These are phyloP conservation scores for Fusarium agapanthi DNA, from an alignment of 2,329 filamentous ascomycete species.

Conservation along the genomic window DNA sequence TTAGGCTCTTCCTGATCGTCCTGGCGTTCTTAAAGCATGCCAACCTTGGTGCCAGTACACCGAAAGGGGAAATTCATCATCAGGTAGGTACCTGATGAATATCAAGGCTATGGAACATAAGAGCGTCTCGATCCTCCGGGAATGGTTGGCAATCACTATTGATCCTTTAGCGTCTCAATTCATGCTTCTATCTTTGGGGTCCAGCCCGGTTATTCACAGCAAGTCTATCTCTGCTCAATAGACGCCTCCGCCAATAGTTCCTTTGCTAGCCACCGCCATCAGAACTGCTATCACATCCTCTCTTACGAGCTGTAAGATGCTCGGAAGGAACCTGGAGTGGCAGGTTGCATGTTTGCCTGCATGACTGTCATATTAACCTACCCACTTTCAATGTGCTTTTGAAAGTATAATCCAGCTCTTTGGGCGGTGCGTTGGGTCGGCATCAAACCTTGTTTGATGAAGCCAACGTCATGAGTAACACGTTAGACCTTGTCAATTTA, in stretches of 20 bases:
- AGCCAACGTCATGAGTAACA: slow-evolving; percentile 7
- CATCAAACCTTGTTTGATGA: slow-evolving; percentile 9
- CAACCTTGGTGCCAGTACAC: neutral
- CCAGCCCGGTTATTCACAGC: slow-evolving; percentile 18
- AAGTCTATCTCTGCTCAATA: slow-evolving; percentile 23
- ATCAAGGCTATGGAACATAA: slow-evolving; percentile 9
- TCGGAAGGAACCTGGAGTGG: neutral
- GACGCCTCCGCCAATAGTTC: slow-evolving; percentile 12
- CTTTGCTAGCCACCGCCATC: slow-evolving; percentile 3
- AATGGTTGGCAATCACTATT: slow-evolving; percentile 1
- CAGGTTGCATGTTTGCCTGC: neutral
- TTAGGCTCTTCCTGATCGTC: neutral
- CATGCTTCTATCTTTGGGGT: slow-evolving; percentile 19
- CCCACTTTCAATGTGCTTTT: neutral
- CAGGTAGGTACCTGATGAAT: neutral
- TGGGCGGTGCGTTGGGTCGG: neutral
- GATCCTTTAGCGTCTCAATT: slow-evolving; percentile 10
- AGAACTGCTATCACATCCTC: neutral
- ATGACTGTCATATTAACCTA: slow-evolving; percentile 6
- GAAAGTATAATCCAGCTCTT: neutral
- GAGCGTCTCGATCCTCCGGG: neutral
- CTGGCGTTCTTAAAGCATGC: slow-evolving; percentile 6
- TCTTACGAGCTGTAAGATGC: neutral
- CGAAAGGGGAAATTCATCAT: neutral
- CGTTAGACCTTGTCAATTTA: neutral